These are phyloP conservation scores for Candida smagusa DNA, from an alignment of 1,139 yeast species.

Conservation along the genomic window DNA sequence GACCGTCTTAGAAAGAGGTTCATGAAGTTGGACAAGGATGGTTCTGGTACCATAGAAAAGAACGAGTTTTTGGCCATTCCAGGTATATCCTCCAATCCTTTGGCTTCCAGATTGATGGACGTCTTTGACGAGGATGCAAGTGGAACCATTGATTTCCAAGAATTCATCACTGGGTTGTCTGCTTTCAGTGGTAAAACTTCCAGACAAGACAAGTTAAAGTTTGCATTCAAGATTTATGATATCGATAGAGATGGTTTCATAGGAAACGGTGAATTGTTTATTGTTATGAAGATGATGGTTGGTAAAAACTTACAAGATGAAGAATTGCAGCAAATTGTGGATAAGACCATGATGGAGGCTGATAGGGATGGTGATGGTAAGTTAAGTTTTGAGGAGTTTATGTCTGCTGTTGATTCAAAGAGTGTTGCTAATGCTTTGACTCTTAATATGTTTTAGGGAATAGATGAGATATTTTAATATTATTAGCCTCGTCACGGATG, in stretches of 20 bases:
- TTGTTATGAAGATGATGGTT: constrained; percentile 95
- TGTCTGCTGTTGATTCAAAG: constrained; percentile 65
- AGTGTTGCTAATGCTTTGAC: constrained; percentile 62
- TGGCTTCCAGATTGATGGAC: constrained; percentile 86
- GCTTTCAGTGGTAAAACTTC: constrained; percentile 90
- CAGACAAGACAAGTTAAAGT: constrained; percentile 75
- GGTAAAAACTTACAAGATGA: constrained; percentile 84
- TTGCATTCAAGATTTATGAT: constrained; percentile 93
- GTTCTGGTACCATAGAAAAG: constrained; percentile 88
- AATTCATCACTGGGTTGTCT: constrained; percentile 84
- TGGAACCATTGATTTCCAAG: constrained; percentile 94
- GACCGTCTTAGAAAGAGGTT: constrained; percentile 88
- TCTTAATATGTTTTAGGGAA: constrained; percentile 35
- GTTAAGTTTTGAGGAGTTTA: constrained; percentile 83
- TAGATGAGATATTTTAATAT: too few relatives aligned
- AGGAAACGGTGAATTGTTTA: constrained; percentile 90
- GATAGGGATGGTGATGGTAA: constrained; percentile 90
- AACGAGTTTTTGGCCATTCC: constrained; percentile 90
- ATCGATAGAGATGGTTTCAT: constrained; percentile 94
- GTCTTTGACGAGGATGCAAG: constrained; percentile 92
- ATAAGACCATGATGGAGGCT: constrained; percentile 92
- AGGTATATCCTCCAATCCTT: constrained; percentile 85
- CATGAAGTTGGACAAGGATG: constrained; percentile 92
- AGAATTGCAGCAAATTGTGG: constrained; percentile 92
- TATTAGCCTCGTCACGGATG: too few relatives aligned